Evolutionary conservation across 768 basidiomycete species (phyloP).

Genomic region (Neoboletus brunneissimus): DNA sequence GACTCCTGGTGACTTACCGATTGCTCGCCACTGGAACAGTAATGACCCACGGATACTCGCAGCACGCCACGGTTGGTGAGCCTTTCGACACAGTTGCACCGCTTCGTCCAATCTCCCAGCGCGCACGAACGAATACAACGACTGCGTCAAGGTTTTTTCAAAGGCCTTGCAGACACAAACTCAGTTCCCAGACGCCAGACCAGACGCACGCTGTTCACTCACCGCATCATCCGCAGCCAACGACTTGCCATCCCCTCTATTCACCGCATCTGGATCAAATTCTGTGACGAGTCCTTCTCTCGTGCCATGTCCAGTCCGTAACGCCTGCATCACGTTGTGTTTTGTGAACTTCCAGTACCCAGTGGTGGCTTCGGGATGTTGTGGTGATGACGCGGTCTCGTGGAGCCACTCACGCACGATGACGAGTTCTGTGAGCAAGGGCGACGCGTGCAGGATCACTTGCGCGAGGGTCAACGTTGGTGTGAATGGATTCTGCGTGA

Average conservation of each 20-base stretch:
- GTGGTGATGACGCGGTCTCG: slow-evolving; percentile 62
- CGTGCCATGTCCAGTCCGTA: slow-evolving; percentile 46
- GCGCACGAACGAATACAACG: slow-evolving; percentile 78
- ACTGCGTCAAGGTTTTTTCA: slow-evolving; percentile 74
- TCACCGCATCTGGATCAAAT: slow-evolving; percentile 81
- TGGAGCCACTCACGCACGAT: slow-evolving; percentile 89
- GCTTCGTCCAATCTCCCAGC: slow-evolving; percentile 86
- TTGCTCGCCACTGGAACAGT: slow-evolving; percentile 70
- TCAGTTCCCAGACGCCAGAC: background rate
- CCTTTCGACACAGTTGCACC: slow-evolving; percentile 73
- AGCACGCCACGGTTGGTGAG: slow-evolving; percentile 90
- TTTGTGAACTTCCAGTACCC: slow-evolving; percentile 88
- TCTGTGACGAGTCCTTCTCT: slow-evolving; percentile 55
- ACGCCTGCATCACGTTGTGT: slow-evolving; percentile 62
- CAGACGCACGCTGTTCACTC: slow-evolving; percentile 24
- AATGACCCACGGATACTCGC: slow-evolving; percentile 83
- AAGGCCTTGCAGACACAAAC: slow-evolving; percentile 52
- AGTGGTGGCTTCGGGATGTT: slow-evolving; percentile 67
- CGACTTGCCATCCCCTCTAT: slow-evolving; percentile 52
- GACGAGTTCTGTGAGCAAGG: slow-evolving; percentile 69
- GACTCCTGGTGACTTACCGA: slow-evolving; percentile 47
- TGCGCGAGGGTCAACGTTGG: slow-evolving; percentile 75
- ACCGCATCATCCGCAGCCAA: slow-evolving; percentile 80
- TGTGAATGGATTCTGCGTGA: slow-evolving; percentile 76
- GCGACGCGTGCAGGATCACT: slow-evolving; percentile 64